A percentile compares a stretch with the other conserved stretches of the same genome.
These are phyloP conservation scores for Pythium vanterpoolii DNA, from an alignment of 352 stramenopile species.

Conservation along the genomic window DNA sequence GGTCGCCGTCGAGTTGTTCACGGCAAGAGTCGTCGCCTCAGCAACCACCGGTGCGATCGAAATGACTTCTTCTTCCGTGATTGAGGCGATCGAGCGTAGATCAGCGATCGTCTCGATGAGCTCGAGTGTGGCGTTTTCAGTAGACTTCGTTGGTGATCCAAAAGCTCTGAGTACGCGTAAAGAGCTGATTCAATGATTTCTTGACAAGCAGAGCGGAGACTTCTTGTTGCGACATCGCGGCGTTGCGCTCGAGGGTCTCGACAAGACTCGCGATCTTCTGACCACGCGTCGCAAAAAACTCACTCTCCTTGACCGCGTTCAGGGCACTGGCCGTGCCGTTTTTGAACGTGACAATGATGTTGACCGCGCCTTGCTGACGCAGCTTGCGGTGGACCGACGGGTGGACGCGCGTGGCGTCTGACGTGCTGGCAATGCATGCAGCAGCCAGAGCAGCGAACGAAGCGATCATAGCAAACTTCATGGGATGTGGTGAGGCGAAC, in stretches of 20 bases:
- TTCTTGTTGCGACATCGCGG: conserved; percentile 6
- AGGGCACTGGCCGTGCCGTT: conserved; percentile 11
- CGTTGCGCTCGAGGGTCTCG: conserved; percentile 8
- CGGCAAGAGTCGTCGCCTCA: not conserved
- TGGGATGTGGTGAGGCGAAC: not conserved
- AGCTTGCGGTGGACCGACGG: conserved; percentile 26
- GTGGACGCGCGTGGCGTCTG: conserved; percentile 5
- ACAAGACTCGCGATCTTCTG: conserved; percentile 18
- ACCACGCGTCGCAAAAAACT: conserved; percentile 17
- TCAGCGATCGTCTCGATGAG: conserved; percentile 7
- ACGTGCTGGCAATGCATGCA: no score
- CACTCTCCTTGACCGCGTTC: conserved; percentile 13
- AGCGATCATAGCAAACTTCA: conserved; percentile 9
- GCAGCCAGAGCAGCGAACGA: not conserved
- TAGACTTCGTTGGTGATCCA: conserved; percentile 31
- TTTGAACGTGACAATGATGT: conserved; percentile 33
- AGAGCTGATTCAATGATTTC: conserved; percentile 4
- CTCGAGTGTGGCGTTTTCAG: conserved; percentile 6
- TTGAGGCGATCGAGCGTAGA: not conserved
- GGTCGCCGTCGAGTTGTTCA: not conserved
- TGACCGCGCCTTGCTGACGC: conserved; percentile 23
- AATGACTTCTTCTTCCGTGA: conserved; percentile 7
- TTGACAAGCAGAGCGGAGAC: conserved; percentile 7
- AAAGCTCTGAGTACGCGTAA: conserved; percentile 11
- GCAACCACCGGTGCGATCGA: not conserved